Evolutionary conservation across 345 rosid species (phyloP), one percentile per base, ranked within the genome.

Genomic region (Triadica sebifera): DNA sequence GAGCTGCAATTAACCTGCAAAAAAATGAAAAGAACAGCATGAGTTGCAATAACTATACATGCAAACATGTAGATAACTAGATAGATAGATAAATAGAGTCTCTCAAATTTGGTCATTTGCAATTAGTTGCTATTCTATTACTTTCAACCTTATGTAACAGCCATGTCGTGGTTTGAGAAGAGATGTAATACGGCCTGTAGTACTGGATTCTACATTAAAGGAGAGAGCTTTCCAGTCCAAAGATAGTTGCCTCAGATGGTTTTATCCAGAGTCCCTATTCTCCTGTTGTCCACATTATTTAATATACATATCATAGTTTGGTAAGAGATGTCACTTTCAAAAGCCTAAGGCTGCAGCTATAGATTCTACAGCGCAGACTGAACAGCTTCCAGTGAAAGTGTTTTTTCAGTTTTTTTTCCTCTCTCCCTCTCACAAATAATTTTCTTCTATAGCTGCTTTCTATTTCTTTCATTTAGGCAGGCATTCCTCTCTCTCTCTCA

Each of bases 1-100:
- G 87, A 45, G 89, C 93, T 71, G 94, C 91, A 75, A 89, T 80
- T 89, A 92, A 83, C 84, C 98, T 94, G 96, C 25, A 80, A 39
- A 29, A n/a, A 66, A 55, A 38, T 37, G 46, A 77, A 46, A 50
- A 29, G 22, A 45, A 25, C 41, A 1, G 53, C 39, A 67, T 20
- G 9, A 64, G 65, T 19, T 38, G 51, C 49, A 34, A 15, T 37
- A 24, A 55, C 47, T 4, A 43, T 43, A 3, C 47, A 43, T 43
- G 47, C 10, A 1, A 1, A 8, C 10, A 43, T 43, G 47, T 43
- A 43, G 47, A 43, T 43, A 43, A 8, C 47, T 43, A 43, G 46
- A 43, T 43, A 43, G 47, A 43, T 43, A 6, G 47, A 43, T 5
- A 43, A 6, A 43, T 43, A 6, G 9, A 55, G n/a, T 5, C 5